Base-by-base conservation (phyloP, 805 yeast species). In the Millerozyma acaciae region DNA sequence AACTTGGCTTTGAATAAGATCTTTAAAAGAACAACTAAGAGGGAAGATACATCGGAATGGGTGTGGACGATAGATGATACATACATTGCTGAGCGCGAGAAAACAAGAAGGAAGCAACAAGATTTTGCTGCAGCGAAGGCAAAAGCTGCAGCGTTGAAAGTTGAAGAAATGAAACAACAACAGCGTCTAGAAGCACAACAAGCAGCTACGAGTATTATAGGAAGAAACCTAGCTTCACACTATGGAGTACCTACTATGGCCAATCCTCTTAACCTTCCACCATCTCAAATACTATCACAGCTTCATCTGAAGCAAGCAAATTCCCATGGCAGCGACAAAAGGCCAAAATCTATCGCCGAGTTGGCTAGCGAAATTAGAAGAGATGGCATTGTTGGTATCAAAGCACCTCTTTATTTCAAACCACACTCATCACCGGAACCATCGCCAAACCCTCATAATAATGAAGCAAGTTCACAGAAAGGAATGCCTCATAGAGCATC, bases 21-120 rank as follows among this genome's bases (percentile, higher is more conserved):
- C 5, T 93, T 90, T 63, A 70, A 76, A 33, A 84, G 84, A 50
- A 80, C 84, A 10, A 37, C 32, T 33, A 78, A 87, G 23, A 81
- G 83, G 39, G 53, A 40, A 19, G 26, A 40, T 21, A 93, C 84
- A 55, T 13, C 32, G 10, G 96, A 95, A 37, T 89, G 95, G 94
- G 62, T 85, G 19, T 90, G 96, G 95, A 90, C 90, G 3, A 65
- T 93, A 24, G 96, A 93, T 60, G 95, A 87, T 40, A 82, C 78
- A 39, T 86, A 80, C 42, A 76, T 84, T 37, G 80, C 80, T 14
- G 96, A 88, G 47, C 77, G 84, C 57, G 97, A 89, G 51, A 76
- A 72, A 40, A 78, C 72, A 29, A 76, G 84, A 58, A 55, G 53
- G 54, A 76, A 75, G 33, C 83, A 78, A 53, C 75, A 78, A 34